Conservation (phyloP, 2,329 filamentous ascomycete genomes). For the Apiospora hydei region DNA sequence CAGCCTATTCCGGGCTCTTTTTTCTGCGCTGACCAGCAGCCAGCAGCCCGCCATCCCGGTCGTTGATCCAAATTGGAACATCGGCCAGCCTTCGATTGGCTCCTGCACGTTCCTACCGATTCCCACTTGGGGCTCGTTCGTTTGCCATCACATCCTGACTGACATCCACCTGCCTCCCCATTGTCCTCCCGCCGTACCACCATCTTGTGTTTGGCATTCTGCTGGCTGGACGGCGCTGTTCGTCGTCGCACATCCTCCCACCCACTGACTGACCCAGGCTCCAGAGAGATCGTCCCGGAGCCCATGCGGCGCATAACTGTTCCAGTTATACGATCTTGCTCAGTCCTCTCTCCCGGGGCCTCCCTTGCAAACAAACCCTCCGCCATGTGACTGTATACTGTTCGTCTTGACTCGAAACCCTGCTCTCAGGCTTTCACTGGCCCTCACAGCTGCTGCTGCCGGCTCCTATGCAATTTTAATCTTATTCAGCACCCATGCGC, state of each 20-base stretch:
- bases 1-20: too few relatives aligned
- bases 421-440: conserved; percentile 25
- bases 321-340: conserved; percentile 8
- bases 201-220: neutral
- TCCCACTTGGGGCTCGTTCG: neutral
- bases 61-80: conserved; percentile 3
- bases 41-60: neutral
- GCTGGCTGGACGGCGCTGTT: neutral
- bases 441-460: conserved; percentile 21
- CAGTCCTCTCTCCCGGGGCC: neutral
- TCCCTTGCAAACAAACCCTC: neutral
- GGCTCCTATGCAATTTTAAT: neutral
- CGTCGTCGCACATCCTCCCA: conserved; percentile 12
- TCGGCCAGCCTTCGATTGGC: conserved; percentile 16
- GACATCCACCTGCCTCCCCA: neutral
- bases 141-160: neutral
- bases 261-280: too few relatives aligned
- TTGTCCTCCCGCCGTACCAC: too few relatives aligned
- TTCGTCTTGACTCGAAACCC: neutral
- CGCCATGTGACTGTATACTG: neutral
- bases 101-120: neutral
- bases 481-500: neutral
- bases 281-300: conserved; percentile 16
- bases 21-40: neutral
- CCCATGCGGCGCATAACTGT: neutral